Evolutionary conservation across 208 protist genomes (phyloP).

Genomic region (Trypanosoma melophagium): DNA sequence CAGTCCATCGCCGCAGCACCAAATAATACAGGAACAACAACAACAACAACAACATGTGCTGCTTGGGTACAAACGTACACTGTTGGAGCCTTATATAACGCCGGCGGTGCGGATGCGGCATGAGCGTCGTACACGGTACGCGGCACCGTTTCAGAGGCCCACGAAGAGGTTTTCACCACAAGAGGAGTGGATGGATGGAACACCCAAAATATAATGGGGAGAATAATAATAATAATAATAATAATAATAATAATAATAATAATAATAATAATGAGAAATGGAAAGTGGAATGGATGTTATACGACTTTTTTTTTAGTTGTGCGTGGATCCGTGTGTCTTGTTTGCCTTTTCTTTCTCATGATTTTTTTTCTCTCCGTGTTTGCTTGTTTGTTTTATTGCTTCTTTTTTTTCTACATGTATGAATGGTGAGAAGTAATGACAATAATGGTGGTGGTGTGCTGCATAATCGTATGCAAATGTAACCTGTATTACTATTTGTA

Average conservation of each 20-base stretch:
- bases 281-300: not conserved
- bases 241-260: slow-evolving; percentile 1
- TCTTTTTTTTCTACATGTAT: not conserved
- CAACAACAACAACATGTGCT: slow-evolving; percentile 50
- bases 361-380: not conserved
- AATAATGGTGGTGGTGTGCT: not conserved
- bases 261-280: slow-evolving; percentile 1
- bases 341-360: not conserved
- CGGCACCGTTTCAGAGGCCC: slow-evolving; percentile 47
- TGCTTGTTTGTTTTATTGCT: not conserved
- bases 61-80: slow-evolving; percentile 53
- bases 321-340: not conserved
- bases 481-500: too few relatives aligned
- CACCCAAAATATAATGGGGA: slow-evolving; percentile 1
- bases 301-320: not conserved
- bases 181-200: slow-evolving; percentile 2
- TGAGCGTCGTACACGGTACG: slow-evolving; percentile 43
- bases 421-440: not conserved
- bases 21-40: slow-evolving; percentile 7
- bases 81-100: slow-evolving; percentile 32
- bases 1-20: slow-evolving; percentile 4
- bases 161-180: slow-evolving; percentile 48
- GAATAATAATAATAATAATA: not conserved
- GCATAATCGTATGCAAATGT: too few relatives aligned
- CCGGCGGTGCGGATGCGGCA: slow-evolving; percentile 40